These are phyloP conservation scores for Calonectria hawksworthii DNA, from an alignment of 2,329 filamentous ascomycete species.

Conservation along the genomic window DNA sequence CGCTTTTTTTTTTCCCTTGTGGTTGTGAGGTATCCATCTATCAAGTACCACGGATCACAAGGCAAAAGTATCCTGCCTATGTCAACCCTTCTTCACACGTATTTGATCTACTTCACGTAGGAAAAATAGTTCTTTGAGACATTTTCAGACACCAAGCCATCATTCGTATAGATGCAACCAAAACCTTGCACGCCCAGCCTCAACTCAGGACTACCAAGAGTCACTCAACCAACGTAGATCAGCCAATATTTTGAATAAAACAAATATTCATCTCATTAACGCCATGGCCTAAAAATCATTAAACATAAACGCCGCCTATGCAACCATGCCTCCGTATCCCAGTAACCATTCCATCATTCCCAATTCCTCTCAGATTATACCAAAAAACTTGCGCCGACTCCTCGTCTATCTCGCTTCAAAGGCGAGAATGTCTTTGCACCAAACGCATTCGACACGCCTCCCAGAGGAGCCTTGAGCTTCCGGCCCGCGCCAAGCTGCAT, in stretches of 20 bases:
- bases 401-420: slow-evolving; percentile 77
- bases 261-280: not conserved
- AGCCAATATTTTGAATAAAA: not conserved
- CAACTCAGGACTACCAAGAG: not conserved
- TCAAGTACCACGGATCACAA: not conserved
- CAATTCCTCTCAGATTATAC: slow-evolving; percentile 48
- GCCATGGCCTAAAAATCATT: not conserved
- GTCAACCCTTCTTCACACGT: not conserved
- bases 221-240: not conserved
- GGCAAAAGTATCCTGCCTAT: not conserved
- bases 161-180: not conserved
- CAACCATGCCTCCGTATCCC: slow-evolving; percentile 5
- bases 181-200: not conserved
- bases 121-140: not conserved
- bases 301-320: slow-evolving; percentile 39
- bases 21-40: not conserved
- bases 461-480: slow-evolving; percentile 54
- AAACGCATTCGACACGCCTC: slow-evolving; percentile 62
- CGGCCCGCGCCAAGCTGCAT: slow-evolving; percentile 46
- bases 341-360: not conserved
- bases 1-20: not conserved
- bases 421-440: slow-evolving; percentile 74
- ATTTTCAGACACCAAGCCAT: not conserved
- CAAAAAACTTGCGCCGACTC: slow-evolving; percentile 73
- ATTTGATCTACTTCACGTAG: not conserved